These are phyloP conservation scores for Rusavskia elegans DNA, from an alignment of 495 filamentous ascomycete species.

Conservation along the genomic window DNA sequence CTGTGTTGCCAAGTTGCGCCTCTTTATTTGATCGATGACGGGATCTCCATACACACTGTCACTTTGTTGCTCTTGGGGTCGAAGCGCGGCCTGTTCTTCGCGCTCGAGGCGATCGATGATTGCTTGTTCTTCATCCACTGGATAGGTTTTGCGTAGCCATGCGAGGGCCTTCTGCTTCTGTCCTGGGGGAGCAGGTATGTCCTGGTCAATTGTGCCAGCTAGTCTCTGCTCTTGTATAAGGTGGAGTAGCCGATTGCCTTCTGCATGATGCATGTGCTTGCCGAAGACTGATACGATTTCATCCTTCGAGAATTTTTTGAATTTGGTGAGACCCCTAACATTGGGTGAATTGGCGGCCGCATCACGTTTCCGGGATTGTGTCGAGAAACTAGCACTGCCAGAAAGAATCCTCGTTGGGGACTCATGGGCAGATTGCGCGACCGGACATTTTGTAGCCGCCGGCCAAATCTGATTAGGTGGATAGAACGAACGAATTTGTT, in stretches of 20 bases:
- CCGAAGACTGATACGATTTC: slow-evolving; percentile 54
- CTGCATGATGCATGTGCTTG: slow-evolving; percentile 23
- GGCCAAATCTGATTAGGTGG: too few species aligned
- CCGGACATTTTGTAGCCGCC: too few species aligned
- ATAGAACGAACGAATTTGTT: too few species aligned
- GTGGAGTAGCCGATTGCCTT: slow-evolving; percentile 49
- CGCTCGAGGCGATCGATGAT: slow-evolving; percentile 45
- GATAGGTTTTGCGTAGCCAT: slow-evolving; percentile 52
- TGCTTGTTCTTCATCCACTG: slow-evolving; percentile 60
- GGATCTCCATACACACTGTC: slow-evolving; percentile 1
- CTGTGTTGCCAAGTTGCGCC: slow-evolving; percentile 1
- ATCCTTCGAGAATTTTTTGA: background rate
- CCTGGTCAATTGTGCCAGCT: slow-evolving; percentile 53
- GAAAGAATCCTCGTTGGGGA: too few species aligned
- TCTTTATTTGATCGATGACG: background rate
- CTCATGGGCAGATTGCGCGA: too few species aligned
- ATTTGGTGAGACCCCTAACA: background rate
- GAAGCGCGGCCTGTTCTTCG: slow-evolving; percentile 29
- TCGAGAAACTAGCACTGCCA: background rate
- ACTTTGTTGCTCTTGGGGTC: slow-evolving; percentile 20
- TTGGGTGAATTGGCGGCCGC: background rate
- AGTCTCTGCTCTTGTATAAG: slow-evolving; percentile 61
- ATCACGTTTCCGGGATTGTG: background rate
- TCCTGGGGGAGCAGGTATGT: slow-evolving; percentile 23
- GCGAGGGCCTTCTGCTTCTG: slow-evolving; percentile 35